Conservation (phyloP, 441 rosid species). For the Pelargonium australe region DNA sequence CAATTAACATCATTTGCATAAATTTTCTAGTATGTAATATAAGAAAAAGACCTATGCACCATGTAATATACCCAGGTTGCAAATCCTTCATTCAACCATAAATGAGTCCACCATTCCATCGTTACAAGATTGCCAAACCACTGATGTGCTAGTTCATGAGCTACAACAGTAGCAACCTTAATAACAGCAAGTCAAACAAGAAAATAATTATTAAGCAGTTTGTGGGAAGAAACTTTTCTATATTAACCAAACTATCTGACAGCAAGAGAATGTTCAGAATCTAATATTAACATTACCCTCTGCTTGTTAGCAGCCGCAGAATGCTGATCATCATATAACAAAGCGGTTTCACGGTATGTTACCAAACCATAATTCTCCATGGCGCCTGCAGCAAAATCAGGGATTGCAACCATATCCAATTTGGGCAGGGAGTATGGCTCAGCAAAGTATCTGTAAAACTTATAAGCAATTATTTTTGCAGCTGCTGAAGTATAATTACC, state of each 20-base stretch:
- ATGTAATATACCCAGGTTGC: slow-evolving; percentile 80
- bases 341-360: slow-evolving; percentile 80
- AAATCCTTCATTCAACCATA: slow-evolving; percentile 98
- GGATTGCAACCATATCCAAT: slow-evolving; percentile 92
- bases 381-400: slow-evolving; percentile 97
- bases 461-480: slow-evolving; percentile 12
- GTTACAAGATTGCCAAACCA: slow-evolving; percentile 99
- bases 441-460: slow-evolving; percentile 63
- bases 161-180: slow-evolving; percentile 85
- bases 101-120: slow-evolving; percentile 99
- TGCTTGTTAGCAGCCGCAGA: slow-evolving; percentile 96
- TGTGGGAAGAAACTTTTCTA: not conserved
- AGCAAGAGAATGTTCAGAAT: not conserved
- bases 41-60: slow-evolving; percentile 4
- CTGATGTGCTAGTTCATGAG: slow-evolving; percentile 96
- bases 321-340: slow-evolving; percentile 84
- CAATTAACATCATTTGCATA: slow-evolving; percentile 16
- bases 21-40: not conserved
- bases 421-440: slow-evolving; percentile 85
- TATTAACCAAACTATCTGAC: slow-evolving; percentile 9
- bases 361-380: slow-evolving; percentile 98
- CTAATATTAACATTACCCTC: slow-evolving; percentile 41
- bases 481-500: not conserved
- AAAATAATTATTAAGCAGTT: slow-evolving; percentile 3
- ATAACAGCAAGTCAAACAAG: slow-evolving; percentile 20